phyloP scores from a whole-genome alignment of 2,329 filamentous ascomycete genomes.

The Alternaria alternata region DNA sequence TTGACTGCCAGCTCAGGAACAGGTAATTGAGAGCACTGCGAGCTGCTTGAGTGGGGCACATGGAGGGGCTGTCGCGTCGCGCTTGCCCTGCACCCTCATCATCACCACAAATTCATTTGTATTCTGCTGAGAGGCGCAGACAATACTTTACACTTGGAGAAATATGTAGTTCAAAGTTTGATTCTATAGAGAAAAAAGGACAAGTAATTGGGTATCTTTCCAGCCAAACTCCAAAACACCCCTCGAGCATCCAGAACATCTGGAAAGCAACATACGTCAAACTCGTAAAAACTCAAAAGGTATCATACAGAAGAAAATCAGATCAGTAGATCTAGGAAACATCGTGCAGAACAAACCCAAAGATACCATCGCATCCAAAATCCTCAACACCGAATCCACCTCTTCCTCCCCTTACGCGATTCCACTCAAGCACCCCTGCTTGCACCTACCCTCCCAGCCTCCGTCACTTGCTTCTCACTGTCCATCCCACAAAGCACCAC shows the following conservation, averaged over 20 bases:
- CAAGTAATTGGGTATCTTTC: not conserved
- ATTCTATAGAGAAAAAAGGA: fast-evolving
- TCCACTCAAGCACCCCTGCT: not conserved
- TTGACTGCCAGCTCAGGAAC: constrained; percentile 15
- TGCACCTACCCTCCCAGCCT: not conserved
- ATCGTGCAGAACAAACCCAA: not conserved
- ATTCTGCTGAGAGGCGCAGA: not conserved
- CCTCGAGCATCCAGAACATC: not conserved
- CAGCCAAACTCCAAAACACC: not conserved
- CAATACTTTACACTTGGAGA: no score
- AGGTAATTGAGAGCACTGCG: constrained; percentile 18
- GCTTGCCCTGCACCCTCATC: constrained; percentile 2
- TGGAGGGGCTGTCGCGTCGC: constrained; percentile 8
- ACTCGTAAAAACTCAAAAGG: not conserved
- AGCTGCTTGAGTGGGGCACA: constrained; percentile 18
- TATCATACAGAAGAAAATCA: not conserved
- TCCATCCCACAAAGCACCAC: not conserved
- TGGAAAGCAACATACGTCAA: not conserved
- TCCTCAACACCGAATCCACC: not conserved
- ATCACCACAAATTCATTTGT: not conserved
- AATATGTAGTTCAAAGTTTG: no score
- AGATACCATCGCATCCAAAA: not conserved
- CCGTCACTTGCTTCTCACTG: not conserved
- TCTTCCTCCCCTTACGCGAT: not conserved
- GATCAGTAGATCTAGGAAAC: not conserved